These are phyloP conservation scores for Microsporum canis DNA, from an alignment of 2,329 filamentous ascomycete genomes.

Conservation along the genomic window DNA sequence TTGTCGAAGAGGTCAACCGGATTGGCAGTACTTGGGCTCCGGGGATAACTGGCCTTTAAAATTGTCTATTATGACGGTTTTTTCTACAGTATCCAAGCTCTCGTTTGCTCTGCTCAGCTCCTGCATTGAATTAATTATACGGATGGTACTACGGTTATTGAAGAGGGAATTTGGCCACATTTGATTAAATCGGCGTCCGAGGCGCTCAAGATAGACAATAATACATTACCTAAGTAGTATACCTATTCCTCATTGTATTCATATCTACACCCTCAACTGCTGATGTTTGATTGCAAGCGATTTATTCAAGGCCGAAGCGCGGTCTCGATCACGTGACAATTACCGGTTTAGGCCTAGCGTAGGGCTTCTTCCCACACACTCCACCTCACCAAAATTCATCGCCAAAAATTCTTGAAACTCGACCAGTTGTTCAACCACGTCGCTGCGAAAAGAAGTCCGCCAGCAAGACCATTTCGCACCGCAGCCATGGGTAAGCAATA, in stretches of 20 bases:
- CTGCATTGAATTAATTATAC: not conserved
- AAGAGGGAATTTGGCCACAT: not conserved
- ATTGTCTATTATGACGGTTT: not conserved
- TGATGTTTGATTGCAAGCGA: not conserved
- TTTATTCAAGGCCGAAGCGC: not conserved
- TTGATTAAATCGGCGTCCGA: not conserved
- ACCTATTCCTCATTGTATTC: no score
- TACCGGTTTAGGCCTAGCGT: slow-evolving; percentile 25
- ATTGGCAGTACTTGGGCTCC: slow-evolving; percentile 81
- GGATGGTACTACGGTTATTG: not conserved
- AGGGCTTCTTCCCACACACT: slow-evolving; percentile 34
- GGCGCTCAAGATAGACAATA: not conserved
- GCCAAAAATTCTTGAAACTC: slow-evolving; percentile 4
- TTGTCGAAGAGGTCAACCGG: slow-evolving; percentile 68
- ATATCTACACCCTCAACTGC: no score
- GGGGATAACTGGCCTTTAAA: slow-evolving; percentile 42
- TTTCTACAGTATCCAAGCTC: not conserved
- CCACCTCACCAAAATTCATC: slow-evolving; percentile 10
- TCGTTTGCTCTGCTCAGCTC: not conserved
- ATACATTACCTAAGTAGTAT: no score
- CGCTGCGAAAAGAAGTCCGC: slow-evolving; percentile 10
- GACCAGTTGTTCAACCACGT: slow-evolving; percentile 10
- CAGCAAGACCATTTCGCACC: slow-evolving; percentile 20
- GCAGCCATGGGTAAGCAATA: slow-evolving; percentile 35
- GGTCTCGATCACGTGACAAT: slow-evolving; percentile 3